phyloP scores from a whole-genome alignment of 768 basidiomycete species.

The Atractiella rhizophila region DNA sequence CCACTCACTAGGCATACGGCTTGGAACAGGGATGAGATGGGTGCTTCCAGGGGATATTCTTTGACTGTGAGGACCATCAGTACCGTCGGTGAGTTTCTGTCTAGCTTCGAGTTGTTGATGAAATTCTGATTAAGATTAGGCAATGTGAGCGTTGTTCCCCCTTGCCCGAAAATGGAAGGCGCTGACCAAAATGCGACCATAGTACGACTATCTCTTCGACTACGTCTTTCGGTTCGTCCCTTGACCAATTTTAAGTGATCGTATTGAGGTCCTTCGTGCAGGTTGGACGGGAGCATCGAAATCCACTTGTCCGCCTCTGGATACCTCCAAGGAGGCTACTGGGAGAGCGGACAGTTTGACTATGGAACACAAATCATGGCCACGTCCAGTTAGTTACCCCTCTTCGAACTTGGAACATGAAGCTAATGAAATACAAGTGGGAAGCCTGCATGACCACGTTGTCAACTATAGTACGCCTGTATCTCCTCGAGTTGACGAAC shows the following conservation, averaged over 20 bases:
- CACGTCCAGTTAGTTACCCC: too few species aligned
- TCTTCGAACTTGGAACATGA: too few species aligned
- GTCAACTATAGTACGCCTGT: slow-evolving; percentile 34
- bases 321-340: slow-evolving; percentile 41
- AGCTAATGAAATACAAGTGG: slow-evolving; percentile 35
- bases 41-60: slow-evolving; percentile 36
- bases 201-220: slow-evolving; percentile 28
- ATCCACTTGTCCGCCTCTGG: slow-evolving; percentile 43
- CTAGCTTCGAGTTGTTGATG: not conserved
- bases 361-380: slow-evolving; percentile 39
- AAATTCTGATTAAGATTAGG: too few species aligned
- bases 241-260: too few species aligned
- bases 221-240: slow-evolving; percentile 41
- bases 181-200: too few species aligned
- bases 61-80: slow-evolving; percentile 33
- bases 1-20: slow-evolving; percentile 38
- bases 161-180: too few species aligned
- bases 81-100: slow-evolving; percentile 25
- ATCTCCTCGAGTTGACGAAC: not conserved
- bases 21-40: slow-evolving; percentile 32
- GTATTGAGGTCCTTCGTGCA: too few species aligned
- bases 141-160: too few species aligned
- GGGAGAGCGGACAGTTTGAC: slow-evolving; percentile 28
- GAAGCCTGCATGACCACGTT: slow-evolving; percentile 41
- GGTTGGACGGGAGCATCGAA: slow-evolving; percentile 42